Base-by-base conservation (phyloP, 2,329 filamentous ascomycete species). In the Coniochaeta sp. region DNA sequence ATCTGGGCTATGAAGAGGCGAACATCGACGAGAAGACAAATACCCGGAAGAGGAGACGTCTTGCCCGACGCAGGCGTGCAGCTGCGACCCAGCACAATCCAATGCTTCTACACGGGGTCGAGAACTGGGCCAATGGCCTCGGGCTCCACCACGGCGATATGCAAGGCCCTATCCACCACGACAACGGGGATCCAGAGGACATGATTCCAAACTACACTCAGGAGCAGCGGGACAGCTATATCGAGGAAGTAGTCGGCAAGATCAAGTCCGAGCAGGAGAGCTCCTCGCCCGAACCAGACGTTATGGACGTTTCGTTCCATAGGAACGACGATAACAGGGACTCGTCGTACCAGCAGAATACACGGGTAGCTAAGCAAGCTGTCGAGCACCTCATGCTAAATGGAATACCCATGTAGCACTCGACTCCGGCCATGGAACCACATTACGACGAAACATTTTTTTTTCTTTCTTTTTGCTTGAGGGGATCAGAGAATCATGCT, bases 1-100 rank as follows among this genome's bases (percentile, higher is more conserved):
- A 77, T 62, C 63, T 79, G 47, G 79, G 76, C 58, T 69, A 81
- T 56, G 77, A 81, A 59, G 77, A 81, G 59, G 67, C 77, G 22
- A 74, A 75, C 60, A 69, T 75, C 54, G 73, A 79, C 54, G 69
- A 74, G 30, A 68, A 74, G 19, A 72, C 68, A 16, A 76, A 75
- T 56, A 69, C 71, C 30, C 74, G 78, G 4, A 75, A 78, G n/a
- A 74, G 75, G 52, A 71, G 61, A 67, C 65, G 56, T 64, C 63
- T 22, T 62, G 64, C 22, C 60, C 66, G 34, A 62, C 63, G 12
- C 59, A 60, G 44, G 55, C n/a, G 30, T 26, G 19, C 58, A 16
- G 26, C 26, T 19, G 22, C 32, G 17, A 24, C 24, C 52, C 16
- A 54, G 28, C 52, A 55, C 3, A 22, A 32, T 22, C 24, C 50